Percentiles rank a stretch among this genome's conserved stretches.
phyloP scores from a whole-genome alignment of 345 rosid species.

The Bretschneidera sinensis region DNA sequence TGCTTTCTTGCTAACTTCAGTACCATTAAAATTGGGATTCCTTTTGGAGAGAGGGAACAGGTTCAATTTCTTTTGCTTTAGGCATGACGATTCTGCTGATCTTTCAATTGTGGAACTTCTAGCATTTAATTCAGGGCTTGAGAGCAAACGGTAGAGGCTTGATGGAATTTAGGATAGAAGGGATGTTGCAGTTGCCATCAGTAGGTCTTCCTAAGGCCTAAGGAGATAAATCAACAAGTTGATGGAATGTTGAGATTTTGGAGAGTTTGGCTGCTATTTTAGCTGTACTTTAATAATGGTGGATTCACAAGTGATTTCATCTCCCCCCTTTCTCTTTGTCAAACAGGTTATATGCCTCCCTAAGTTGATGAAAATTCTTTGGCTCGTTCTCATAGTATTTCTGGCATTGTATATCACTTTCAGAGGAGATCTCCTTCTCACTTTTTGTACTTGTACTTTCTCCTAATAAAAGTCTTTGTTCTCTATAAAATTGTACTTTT shows the following conservation, averaged over 20 bases:
- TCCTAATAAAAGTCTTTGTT: slow-evolving; percentile 8
- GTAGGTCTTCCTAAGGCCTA: slow-evolving; percentile 3
- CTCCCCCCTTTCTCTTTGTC: background rate
- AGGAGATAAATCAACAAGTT: slow-evolving; percentile 10
- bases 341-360: background rate
- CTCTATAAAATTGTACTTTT: background rate
- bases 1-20: slow-evolving; percentile 7
- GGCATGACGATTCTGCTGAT: slow-evolving; percentile 9
- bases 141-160: slow-evolving; percentile 13
- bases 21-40: slow-evolving; percentile 5
- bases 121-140: slow-evolving; percentile 6
- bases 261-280: slow-evolving; percentile 2
- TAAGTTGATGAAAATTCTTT: background rate
- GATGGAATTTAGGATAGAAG: slow-evolving; percentile 12
- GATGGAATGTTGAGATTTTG: background rate
- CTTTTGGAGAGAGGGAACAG: slow-evolving; percentile 10
- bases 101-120: slow-evolving; percentile 8
- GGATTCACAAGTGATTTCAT: background rate
- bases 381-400: background rate
- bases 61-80: slow-evolving; percentile 5
- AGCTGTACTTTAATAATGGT: background rate
- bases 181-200: background rate
- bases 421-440: slow-evolving; percentile 1
- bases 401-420: background rate
- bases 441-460: slow-evolving; percentile 8